Base-by-base conservation (phyloP, 2,329 filamentous ascomycete genomes). In the Ilyonectria destructans region DNA sequence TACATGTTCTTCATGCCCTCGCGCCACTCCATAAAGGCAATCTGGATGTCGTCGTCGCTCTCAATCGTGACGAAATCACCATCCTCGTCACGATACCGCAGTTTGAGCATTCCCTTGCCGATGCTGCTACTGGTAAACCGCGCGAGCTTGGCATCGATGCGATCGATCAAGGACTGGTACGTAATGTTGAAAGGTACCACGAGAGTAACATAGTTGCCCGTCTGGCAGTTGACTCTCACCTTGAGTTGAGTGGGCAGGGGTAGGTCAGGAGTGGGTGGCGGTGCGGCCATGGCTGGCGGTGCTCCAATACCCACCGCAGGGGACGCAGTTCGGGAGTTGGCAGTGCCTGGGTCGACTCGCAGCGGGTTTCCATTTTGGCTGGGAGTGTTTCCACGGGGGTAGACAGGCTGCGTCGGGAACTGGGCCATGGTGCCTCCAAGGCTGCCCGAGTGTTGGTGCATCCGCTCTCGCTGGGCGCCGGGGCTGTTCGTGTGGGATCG, bases 171-270 rank as follows among this genome's bases (percentile, higher is more conserved):
- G 26, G 94, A 96, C 73, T 96, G 94, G 82, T 97, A 98, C 46
- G 94, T 92, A 76, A 98, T 98, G 79, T 97, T 97, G 82, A 94
- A 97, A 35, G 94, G 93, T 48, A 97, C 97, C 12, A 99, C 96
- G n/a, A 99, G 87, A 1, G 96, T 98, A 67, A 98, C 92, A 74
- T 97, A 97, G 78, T 95, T 96, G 54, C 93, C 92, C 52, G 82
- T 84, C 67, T 96, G 94, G 78, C 94, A 97, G 77, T 96, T 96
- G 65, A 99, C 95, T 80, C 97, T 97, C 58, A 98, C 95, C 83
- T 98, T 98, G 58, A 99, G 88, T 78, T 98, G 96, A 8, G 93
- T 91, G 52, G 87, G 89, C 57, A 87, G 80, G 26, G 83, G 85
- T 74, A 88, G 77, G 26, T 95, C 77, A 80, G 80, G 84, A 74